A percentile compares a stretch with the other conserved stretches of the same genome.
Conservation (phyloP, 2,329 filamentous ascomycete genomes). For the Beauveria sp. region DNA sequence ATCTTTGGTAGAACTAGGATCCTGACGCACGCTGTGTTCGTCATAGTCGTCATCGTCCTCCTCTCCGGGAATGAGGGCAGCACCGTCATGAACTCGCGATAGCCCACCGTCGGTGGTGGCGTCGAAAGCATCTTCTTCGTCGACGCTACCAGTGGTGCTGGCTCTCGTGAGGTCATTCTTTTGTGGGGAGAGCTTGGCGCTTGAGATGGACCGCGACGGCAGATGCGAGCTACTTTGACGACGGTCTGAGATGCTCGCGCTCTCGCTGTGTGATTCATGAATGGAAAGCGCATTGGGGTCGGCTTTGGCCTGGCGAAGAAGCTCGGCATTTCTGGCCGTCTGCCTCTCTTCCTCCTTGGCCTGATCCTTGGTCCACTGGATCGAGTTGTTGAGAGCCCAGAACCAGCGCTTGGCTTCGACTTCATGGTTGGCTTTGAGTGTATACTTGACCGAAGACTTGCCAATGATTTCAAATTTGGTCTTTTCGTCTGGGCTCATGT, state of each 20-base stretch:
- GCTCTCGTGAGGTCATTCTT: constrained; percentile 29
- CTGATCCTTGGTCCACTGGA: constrained; percentile 97
- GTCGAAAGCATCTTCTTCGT: constrained; percentile 47
- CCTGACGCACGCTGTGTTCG: constrained; percentile 69
- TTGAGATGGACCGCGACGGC: constrained; percentile 21
- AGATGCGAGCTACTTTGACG: constrained; percentile 38
- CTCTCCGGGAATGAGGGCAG: constrained; percentile 30
- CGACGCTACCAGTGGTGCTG: constrained; percentile 41
- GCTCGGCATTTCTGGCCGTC: constrained; percentile 65
- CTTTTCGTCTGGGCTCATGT: constrained; percentile 97
- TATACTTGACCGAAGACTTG: constrained; percentile 98
- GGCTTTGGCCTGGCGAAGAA: constrained; percentile 69
- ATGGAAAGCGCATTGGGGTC: constrained; percentile 47
- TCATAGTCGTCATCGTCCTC: constrained; percentile 68
- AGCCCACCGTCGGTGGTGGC: constrained; percentile 36
- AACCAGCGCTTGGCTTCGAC: constrained; percentile 99
- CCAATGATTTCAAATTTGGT: constrained; percentile 96
- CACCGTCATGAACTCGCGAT: constrained; percentile 29
- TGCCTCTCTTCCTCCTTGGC: constrained; percentile 82
- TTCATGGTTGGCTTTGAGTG: constrained; percentile 93
- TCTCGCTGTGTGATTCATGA: constrained; percentile 42
- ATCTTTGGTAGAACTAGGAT: constrained; percentile 72
- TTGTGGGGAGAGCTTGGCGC: constrained; percentile 22
- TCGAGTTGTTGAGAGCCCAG: constrained; percentile 97
- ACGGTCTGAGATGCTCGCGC: constrained; percentile 41